Evolutionary conservation across 2,329 filamentous ascomycete genomes (phyloP).

Genomic region (Plenodomus lindquistii): DNA sequence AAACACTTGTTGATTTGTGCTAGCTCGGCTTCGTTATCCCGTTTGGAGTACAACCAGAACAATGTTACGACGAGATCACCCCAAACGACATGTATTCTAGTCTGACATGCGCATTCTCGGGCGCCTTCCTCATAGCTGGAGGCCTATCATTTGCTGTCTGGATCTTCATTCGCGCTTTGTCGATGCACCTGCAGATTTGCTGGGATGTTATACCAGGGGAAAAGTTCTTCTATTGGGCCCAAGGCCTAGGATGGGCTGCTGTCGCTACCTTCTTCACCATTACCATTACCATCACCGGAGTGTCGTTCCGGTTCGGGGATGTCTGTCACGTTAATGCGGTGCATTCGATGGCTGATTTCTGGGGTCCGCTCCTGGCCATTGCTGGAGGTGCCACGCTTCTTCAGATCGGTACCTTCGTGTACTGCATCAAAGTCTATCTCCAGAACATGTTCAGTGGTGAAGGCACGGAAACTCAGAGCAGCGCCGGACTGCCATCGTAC

Average conservation of each 20-base stretch:
- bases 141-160: conserved; percentile 85
- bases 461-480: conserved; percentile 64
- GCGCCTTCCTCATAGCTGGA: conserved; percentile 81
- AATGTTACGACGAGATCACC: conserved; percentile 89
- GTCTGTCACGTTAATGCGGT: conserved; percentile 94
- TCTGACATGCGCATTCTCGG: conserved; percentile 83
- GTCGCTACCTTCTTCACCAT: conserved; percentile 75
- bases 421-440: conserved; percentile 95
- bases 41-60: conserved; percentile 72
- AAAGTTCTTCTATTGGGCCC: conserved; percentile 85
- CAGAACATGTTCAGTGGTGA: conserved; percentile 75
- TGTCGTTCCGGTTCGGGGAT: conserved; percentile 89
- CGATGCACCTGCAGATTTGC: conserved; percentile 95
- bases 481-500: conserved; percentile 69
- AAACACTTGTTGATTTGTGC: conserved; percentile 5
- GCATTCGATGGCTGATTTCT: conserved; percentile 81
- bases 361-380: conserved; percentile 85
- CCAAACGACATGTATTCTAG: conserved; percentile 88
- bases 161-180: conserved; percentile 87
- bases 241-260: conserved; percentile 81
- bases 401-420: conserved; percentile 77
- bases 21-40: conserved; percentile 91
- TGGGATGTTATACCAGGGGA: conserved; percentile 91
- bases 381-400: conserved; percentile 75
- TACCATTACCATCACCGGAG: conserved; percentile 81